Conservation (phyloP, 2,329 filamentous ascomycete genomes). For the Sordariomycetes sp. region DNA sequence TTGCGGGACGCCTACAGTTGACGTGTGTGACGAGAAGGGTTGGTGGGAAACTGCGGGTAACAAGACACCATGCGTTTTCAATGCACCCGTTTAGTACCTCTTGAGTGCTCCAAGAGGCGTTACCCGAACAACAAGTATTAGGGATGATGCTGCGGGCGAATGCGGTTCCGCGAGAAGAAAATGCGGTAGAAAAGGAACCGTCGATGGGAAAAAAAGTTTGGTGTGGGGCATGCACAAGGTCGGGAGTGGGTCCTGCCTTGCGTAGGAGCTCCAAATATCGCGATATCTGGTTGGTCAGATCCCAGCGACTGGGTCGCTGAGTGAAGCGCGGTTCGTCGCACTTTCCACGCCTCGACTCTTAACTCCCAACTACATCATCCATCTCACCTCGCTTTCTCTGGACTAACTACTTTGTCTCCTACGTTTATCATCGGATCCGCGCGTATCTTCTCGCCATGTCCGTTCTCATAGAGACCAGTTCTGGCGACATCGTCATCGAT, state of each 20-base stretch:
- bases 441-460: conserved; percentile 48
- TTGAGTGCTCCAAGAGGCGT: not conserved
- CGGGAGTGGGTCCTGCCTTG: not conserved
- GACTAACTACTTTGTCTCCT: not conserved
- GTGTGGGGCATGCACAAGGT: conserved; percentile 4
- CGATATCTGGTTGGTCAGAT: not conserved
- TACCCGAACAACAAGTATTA: not conserved
- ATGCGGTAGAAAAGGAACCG: not conserved
- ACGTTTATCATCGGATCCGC: not conserved
- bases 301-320: not conserved
- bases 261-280: not conserved
- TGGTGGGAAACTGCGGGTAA: not conserved
- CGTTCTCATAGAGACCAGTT: conserved; percentile 83
- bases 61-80: not conserved
- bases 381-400: not conserved
- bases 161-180: not conserved
- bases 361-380: not conserved
- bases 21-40: not conserved
- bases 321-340: not conserved
- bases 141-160: not conserved
- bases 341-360: not conserved
- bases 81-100: not conserved
- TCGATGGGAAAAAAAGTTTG: conserved; percentile 1
- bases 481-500: conserved; percentile 90
- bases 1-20: not conserved